Percentiles rank a stretch among this genome's conserved stretches.
These are phyloP conservation scores for Ustilago trichophora DNA, from an alignment of 1,284 basidiomycete genomes.

Conservation along the genomic window DNA sequence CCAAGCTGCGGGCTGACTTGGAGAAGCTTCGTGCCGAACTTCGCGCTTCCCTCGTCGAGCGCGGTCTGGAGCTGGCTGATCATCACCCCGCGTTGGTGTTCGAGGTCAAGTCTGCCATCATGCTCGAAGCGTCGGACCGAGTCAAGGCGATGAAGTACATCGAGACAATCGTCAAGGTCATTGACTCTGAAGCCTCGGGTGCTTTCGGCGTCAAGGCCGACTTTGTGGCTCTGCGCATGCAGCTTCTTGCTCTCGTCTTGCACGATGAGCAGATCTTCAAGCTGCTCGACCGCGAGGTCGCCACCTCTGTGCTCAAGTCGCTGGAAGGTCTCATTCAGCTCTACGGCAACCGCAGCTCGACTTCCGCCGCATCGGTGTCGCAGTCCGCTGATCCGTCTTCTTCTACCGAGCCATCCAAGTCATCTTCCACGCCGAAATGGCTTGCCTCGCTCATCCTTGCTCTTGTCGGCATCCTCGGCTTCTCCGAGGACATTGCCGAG, in stretches of 20 bases:
- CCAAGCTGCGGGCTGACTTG: constrained; percentile 30
- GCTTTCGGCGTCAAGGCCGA: constrained; percentile 37
- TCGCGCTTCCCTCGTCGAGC: constrained; percentile 35
- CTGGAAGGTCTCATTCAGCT: constrained; percentile 33
- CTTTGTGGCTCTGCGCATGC: constrained; percentile 77
- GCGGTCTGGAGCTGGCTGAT: constrained; percentile 78
- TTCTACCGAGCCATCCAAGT: not conserved
- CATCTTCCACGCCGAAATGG: constrained; percentile 31
- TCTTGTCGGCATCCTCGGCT: constrained; percentile 72
- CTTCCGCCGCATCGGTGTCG: not conserved
- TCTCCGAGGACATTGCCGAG: constrained; percentile 76
- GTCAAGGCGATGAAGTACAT: constrained; percentile 21
- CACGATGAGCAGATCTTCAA: constrained; percentile 75
- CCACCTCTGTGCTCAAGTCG: constrained; percentile 41
- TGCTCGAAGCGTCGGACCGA: constrained; percentile 41
- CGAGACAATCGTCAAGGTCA: constrained; percentile 35
- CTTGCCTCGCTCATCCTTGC: constrained; percentile 42
- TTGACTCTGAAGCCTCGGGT: constrained; percentile 22
- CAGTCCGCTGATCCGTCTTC: not conserved
- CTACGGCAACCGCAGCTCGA: constrained; percentile 15
- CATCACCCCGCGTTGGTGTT: constrained; percentile 87
- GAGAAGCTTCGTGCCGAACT: constrained; percentile 69
- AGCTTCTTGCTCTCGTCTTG: constrained; percentile 83
- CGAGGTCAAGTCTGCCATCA: constrained; percentile 72
- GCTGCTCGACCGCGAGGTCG: constrained; percentile 72